Evolutionary conservation across 495 filamentous ascomycete genomes (phyloP), one percentile per base, ranked within the genome.

Genomic region (Antarctomyces pellizariae): DNA sequence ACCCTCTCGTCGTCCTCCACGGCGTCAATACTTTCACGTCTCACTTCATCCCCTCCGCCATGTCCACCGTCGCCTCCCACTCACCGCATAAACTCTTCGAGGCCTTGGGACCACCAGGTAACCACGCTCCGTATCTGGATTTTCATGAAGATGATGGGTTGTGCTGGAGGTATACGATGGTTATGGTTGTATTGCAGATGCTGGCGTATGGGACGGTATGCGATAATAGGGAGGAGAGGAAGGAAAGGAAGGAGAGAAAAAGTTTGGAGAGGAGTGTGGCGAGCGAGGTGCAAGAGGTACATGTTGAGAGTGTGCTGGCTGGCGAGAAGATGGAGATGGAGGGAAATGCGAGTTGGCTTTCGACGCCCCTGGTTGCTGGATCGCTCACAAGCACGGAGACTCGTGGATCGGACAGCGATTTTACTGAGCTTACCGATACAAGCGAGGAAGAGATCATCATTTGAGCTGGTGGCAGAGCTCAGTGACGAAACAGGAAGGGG

Each of bases 1-100:
- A 54, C 30, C 50, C 50, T 2, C 39, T 50, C 31, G 35, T 54
- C 19, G 37, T 54, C 26, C 44, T 54, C 11, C 46, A 50, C 28
- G 36, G 47, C 31, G 33, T 52, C 13, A 53, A 54, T 16, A 49
- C 50, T 15, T 39, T 51, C 26, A 34, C 50, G 5, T 46, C 47
- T 5, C 42, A 45, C 19, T 18, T 40, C 5, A 25, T 42, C 17
- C 44, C 44, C 23, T 39, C 47, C 1, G 32, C 44, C 8, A 22
- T 40, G 7, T 35, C 32, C 13, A 30, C 40, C 3, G 27, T 30
- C 4, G n/a, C n/a, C n/a, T 36, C 46, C 1, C 25, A 31, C 16
- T 46, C 47, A 9, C 39, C 38, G 9, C 38, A 43, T 13, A 38
- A 42, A 11, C 33, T 36, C 11, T 39, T 43, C 13, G 41, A 44